Evolutionary conservation across 2,329 filamentous ascomycete genomes (phyloP), one percentile per base, ranked within the genome.

Genomic region (Ambrosiella beaveri): DNA sequence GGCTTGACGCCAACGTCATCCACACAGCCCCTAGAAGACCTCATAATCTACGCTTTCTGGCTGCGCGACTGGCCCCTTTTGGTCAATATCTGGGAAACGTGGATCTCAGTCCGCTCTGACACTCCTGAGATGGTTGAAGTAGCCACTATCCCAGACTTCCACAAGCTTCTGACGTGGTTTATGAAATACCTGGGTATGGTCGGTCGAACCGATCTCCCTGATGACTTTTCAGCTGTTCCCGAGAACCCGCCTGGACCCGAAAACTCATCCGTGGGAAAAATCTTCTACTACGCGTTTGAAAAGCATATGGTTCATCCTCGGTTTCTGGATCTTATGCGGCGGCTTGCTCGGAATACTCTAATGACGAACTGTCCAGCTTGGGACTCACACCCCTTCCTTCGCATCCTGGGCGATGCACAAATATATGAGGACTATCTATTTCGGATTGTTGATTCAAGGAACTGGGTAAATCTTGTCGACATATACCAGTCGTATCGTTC

Each of bases 11-110:
- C 47, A 40, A 51, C 15, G 17, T 60, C 59, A 40, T 60, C 56
- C n/a, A 38, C 56, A 17, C 59, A 60, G 38, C 55, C 59, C 7
- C 56, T 60, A 4, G 56, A 58, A 37, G 59, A 60, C 44, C 52
- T 60, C 15, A 51, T 60, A 2, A 58, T 58, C 15, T 60, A 60
- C 40, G 56, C 59, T 17, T 57, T 60, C 13, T 60, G 59, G 59
- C 19, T 60, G 5, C 56, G 47, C 15, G 59, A 60, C 12, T 60
- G 59, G 59, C 52, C 50, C 37, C 56, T 60, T 17, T 47, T 60
- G 13, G 41, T 44, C 6, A 58, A 58, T 35, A 36, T 57, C 8
- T 60, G 59, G 59, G 56, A 60, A 35, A 40, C 56, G 7, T 60
- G 59, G 59, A 54, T 58, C 27, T 55, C 52, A 13, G 36, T 60